Percentiles rank a stretch among this genome's conserved stretches.
Conservation (phyloP, 2,329 filamentous ascomycete species). For the Chalaropsis ovoidea region DNA sequence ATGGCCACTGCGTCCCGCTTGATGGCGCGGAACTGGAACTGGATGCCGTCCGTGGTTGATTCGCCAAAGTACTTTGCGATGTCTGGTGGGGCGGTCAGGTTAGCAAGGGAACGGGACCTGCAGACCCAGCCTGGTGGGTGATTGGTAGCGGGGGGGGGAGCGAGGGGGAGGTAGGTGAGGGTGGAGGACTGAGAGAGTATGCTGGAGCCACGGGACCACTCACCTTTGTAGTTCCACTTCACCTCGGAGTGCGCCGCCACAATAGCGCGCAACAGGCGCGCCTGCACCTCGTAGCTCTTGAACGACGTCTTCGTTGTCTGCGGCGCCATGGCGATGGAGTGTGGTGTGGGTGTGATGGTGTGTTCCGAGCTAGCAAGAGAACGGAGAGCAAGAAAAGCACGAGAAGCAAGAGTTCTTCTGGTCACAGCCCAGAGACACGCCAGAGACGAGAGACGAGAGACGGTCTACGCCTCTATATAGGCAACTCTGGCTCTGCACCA, state of each 20-base stretch:
- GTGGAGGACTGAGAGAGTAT: background rate
- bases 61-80: constrained; percentile 52
- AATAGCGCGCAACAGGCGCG: constrained; percentile 51
- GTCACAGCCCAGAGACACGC: too few relatives aligned
- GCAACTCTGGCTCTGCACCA: too few relatives aligned
- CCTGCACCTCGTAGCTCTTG: constrained; percentile 49
- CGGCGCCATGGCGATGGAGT: constrained; percentile 37
- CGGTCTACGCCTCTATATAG: too few relatives aligned
- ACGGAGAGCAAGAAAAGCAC: too few relatives aligned
- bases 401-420: too few relatives aligned
- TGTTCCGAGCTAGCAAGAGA: too few relatives aligned
- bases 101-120: background rate
- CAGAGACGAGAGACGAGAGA: too few relatives aligned
- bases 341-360: too few relatives aligned
- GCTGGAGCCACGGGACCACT: constrained; percentile 28
- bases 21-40: constrained; percentile 50
- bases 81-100: constrained; percentile 33
- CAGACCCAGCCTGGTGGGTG: background rate
- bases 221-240: constrained; percentile 54
- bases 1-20: constrained; percentile 45
- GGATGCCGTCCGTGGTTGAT: constrained; percentile 47
- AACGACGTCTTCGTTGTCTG: constrained; percentile 43
- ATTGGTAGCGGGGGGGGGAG: too few relatives aligned
- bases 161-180: too few relatives aligned
- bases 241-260: constrained; percentile 46